Evolutionary conservation across 352 stramenopile species (phyloP).

Genomic region (Phytopythium chamaehyphon): DNA sequence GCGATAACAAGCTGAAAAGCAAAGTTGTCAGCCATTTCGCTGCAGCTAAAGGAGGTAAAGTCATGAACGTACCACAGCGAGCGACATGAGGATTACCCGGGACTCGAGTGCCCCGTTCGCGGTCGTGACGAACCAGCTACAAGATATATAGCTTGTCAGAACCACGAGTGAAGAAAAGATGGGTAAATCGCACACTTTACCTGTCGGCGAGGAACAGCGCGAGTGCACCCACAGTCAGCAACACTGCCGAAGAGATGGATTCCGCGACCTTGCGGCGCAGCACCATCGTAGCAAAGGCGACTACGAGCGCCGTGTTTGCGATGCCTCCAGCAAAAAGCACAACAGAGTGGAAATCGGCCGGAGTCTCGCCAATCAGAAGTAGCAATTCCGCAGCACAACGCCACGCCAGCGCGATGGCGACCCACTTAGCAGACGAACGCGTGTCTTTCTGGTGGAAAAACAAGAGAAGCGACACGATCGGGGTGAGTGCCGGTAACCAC

Average conservation of each 20-base stretch:
- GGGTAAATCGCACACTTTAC: constrained; percentile 11
- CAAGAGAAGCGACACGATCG: constrained; percentile 56
- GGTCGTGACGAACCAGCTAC: constrained; percentile 50
- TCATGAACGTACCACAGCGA: constrained; percentile 45
- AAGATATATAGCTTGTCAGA: constrained; percentile 4
- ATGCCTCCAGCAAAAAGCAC: constrained; percentile 28
- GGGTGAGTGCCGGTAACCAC: constrained; percentile 65
- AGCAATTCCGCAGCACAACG: constrained; percentile 65
- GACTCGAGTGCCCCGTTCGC: constrained; percentile 48
- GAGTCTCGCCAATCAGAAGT: constrained; percentile 43
- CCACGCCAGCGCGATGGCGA: constrained; percentile 78
- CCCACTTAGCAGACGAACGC: constrained; percentile 71
- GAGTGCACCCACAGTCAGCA: constrained; percentile 31
- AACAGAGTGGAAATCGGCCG: constrained; percentile 43
- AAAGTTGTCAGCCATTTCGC: neutral
- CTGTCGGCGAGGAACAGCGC: constrained; percentile 71
- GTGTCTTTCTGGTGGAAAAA: constrained; percentile 76
- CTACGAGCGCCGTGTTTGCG: constrained; percentile 54
- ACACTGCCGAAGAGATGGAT: constrained; percentile 51
- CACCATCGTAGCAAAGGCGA: constrained; percentile 41
- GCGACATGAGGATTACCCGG: constrained; percentile 73
- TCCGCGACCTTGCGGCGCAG: constrained; percentile 44
- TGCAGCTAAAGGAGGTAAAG: no score
- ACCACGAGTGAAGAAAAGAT: neutral
- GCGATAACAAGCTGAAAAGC: constrained; percentile 48